phyloP scores from a whole-genome alignment of 371 early-diverging fungal species.

The Actinomortierella wolfii region DNA sequence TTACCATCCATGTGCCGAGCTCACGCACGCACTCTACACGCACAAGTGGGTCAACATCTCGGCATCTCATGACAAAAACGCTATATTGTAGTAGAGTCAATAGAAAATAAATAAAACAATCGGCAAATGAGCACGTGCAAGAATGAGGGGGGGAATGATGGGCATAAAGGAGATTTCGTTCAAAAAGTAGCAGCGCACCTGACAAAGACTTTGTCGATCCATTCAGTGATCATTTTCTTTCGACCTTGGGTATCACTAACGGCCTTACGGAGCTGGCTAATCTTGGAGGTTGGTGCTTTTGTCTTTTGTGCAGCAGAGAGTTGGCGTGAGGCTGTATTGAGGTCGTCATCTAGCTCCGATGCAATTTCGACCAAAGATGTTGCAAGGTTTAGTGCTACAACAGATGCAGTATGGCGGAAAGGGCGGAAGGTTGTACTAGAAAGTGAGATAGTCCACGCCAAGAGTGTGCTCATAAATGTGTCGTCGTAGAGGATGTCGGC shows the following conservation, averaged over 20 bases:
- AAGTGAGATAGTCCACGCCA: conserved; percentile 45
- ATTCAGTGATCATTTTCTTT: conserved; percentile 10
- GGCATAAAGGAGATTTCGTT: no score
- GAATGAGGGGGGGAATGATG: no score
- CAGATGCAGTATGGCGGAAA: conserved; percentile 88
- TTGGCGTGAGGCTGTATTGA: conserved; percentile 71
- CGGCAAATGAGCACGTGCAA: no score
- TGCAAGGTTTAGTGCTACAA: conserved; percentile 64
- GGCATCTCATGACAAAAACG: conserved; percentile 85
- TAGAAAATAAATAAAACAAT: conserved; percentile 1
- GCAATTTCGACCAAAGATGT: conserved; percentile 68
- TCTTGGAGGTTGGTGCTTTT: conserved; percentile 36
- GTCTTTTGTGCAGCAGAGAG: conserved; percentile 51
- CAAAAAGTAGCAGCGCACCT: no score
- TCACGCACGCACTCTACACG: conserved; percentile 84
- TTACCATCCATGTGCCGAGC: conserved; percentile 77
- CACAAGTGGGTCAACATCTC: conserved; percentile 87
- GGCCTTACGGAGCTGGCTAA: conserved; percentile 49
- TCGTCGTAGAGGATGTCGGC: conserved; percentile 57
- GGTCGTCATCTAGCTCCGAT: conserved; percentile 58
- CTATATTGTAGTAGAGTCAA: conserved; percentile 36
- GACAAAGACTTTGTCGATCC: conserved; percentile 28
- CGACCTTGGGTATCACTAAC: conserved; percentile 18
- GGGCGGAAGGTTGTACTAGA: conserved; percentile 80
- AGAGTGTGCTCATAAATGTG: conserved; percentile 51